Evolutionary conservation across 2,329 filamentous ascomycete genomes (phyloP), one percentile per base, ranked within the genome.

Genomic region (Colletotrichum endophyticum): DNA sequence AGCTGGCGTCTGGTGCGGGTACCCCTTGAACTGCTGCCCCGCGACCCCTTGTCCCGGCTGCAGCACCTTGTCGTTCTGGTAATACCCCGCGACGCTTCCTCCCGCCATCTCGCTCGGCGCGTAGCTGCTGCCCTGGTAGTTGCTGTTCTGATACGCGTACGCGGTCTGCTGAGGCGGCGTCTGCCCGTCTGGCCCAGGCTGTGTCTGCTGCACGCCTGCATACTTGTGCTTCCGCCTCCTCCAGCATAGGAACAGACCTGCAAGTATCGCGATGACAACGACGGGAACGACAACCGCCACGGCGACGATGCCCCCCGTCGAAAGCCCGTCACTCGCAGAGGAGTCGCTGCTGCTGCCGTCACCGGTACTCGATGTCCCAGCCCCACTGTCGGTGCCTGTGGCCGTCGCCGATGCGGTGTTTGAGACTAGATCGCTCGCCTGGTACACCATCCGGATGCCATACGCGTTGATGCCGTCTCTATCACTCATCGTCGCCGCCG

Each of bases 371-470:
- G 61, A 22, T 25, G 72, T 22, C 7, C 61, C 44, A 2, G 72
- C 44, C 6, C 62, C 36, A 57, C 53, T 30, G n/a, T 19, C 68
- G 6, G 49, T 59, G n/a, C 34, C 68, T 4, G 73, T 66, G 5
- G 39, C 30, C 6, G 27, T 36, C 27, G 39, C 70, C 25, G 49
- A 64, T 4, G 72, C 70, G 3, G 57, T 34, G 32, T 72, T 57
- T 3, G 72, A 15, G 5, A 70, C 25, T 15, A 80, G 15, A 28
- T 82, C 80, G 11, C 73, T 79, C 16, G 76, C 68, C 61, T 81
- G 78, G 53, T 80, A 78, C 25, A 82, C 79, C 80, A 82, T 82
- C 30, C 80, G 75, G 11, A 82, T 75, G 13, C 80, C 80, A 22
- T 73, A 81, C 3, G 79, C 81, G 32, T 81, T 79, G 13, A 81